Evolutionary conservation across 352 stramenopile genomes (phyloP), one percentile per base, ranked within the genome.

Genomic region (Globisporangium megalacanthum): DNA sequence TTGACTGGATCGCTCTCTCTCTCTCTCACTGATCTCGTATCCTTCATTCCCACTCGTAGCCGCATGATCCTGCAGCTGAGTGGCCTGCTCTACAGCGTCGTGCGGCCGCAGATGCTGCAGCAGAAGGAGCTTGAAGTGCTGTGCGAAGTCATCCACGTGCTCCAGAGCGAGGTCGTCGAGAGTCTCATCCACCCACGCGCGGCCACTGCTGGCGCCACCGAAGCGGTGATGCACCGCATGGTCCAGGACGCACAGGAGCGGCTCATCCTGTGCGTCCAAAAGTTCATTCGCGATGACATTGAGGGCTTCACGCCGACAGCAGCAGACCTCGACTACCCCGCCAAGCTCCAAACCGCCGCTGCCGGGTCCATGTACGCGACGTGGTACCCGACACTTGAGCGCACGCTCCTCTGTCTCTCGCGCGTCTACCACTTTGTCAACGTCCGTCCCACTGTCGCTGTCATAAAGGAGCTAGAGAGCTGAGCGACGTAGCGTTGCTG

Each of bases 401-500:
- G 88, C 61, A 94, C 84, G 13, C 52, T 94, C n/a, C 69, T 89
- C 56, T 92, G 80, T 61, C 54, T 94, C n/a, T 92, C 84, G 25
- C 90, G 92, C 58, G 77, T 89, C 9, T 94, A 94, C 59, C 82
- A 84, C 47, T 91, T 84, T 36, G 74, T 94, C 31, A 88, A 94
- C 60, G 80, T 90, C 67, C 22, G 68, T 57, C 25, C 1, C 25
- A 29, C 25, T 49, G 14, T n/a, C 9, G 15, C 10, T 60, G 1
- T 4, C 2, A 29, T 1, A 29, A 1, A 29, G 25, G 25, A 29
- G 25, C 25, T 29, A 29, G 25, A 1, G 25, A 29, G 25, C 25
- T 29, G 25, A 29, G 25, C 25, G 25, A 29, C 25, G 25, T 29
- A 29, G 25, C 25, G 25, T 29, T 29, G 25, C 25, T 29, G 25